Conservation (phyloP, 345 rosid species). For the Sisymbrium irio region DNA sequence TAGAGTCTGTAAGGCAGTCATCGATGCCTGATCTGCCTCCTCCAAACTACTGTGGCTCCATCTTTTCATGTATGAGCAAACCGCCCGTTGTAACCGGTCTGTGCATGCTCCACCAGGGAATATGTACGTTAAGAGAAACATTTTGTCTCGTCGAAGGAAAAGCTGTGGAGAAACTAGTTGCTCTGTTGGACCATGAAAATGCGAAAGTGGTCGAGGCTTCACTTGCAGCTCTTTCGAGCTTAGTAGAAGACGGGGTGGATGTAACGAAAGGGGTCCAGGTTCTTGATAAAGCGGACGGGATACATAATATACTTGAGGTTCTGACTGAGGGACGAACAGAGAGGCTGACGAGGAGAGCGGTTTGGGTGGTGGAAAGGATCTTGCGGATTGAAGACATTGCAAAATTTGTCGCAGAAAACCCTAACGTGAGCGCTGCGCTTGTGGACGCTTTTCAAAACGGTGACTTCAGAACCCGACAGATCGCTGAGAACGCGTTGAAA, state of each 20-base stretch:
- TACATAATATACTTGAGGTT: conserved; percentile 51
- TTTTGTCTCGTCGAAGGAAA: conserved; percentile 76
- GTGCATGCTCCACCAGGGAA: conserved; percentile 79
- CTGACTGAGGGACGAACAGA: conserved; percentile 56
- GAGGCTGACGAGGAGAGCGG: conserved; percentile 60
- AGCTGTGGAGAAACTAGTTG: conserved; percentile 65
- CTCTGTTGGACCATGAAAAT: conserved; percentile 72
- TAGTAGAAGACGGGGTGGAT: conserved; percentile 72
- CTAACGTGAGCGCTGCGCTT: conserved; percentile 70
- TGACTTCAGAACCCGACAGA: conserved; percentile 75
- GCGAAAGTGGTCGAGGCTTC: conserved; percentile 79
- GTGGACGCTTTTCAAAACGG: conserved; percentile 93
- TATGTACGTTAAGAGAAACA: conserved; percentile 69
- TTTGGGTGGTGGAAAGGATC: conserved; percentile 84
- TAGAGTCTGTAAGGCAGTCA: conserved; percentile 63
- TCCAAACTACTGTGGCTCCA: conserved; percentile 50
- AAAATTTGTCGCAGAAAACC: conserved; percentile 65
- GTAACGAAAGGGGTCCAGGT: conserved; percentile 55
- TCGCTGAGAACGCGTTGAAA: conserved; percentile 83
- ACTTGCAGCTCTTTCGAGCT: conserved; percentile 71
- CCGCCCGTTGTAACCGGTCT: conserved; percentile 61
- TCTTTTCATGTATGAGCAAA: conserved; percentile 74
- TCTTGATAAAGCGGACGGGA: conserved; percentile 48
- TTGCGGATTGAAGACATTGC: conserved; percentile 79
- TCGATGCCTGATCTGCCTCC: conserved; percentile 67